Base-by-base conservation (phyloP, 306 rosid species). In the Quillaja saponaria region DNA sequence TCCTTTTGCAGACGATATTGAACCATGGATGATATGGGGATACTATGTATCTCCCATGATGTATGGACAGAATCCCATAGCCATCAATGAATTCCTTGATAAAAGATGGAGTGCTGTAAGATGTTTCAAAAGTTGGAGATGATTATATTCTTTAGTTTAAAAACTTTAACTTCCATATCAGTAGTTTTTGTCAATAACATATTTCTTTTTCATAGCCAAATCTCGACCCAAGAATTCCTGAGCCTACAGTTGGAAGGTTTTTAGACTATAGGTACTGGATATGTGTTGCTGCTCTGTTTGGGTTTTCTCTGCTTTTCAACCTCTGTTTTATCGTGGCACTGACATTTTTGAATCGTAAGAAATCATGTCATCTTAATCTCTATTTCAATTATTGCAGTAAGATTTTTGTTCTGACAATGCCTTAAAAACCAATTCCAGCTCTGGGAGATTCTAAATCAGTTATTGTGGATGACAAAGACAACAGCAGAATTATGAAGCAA, bases 61-160 rank as follows among this genome's bases (percentile, higher is more conserved):
- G 96, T 90, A 90, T 52, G 97, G 96, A 74, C 88, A 81, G 42
- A 90, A 85, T 55, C 94, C 97, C 10, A 90, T 90, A 47, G 80
- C 69, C 80, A 83, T 83, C 63, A 87, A 87, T 39, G 97, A 90
- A 63, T 90, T 90, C 69, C 88, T 90, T 0, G 97, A 90, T 58
- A 52, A 83, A 64, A 87, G 97, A 81, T 90, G 97, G 97, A 77
- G 82, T 33, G 31, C 58, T 31, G 96, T 92, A 76, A 76, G 79
- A 55, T 66, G 63, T 50, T 63, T 31, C 47, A 68, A 10, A 50
- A 39, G 50, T 38, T 34, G 14, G 11, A 44, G 10, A 71, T 1
- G 7, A 12, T 25, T 25, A 44, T 34, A 49, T 9, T 49, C 16
- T 71, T 50, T 16, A 42, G 18, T 10, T 38, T 31, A 13, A 34